A percentile compares a stretch with the other conserved stretches of the same genome.
Evolutionary conservation across 2,329 filamentous ascomycete genomes (phyloP).

Genomic region (Zymoseptoria pseudotritici): DNA sequence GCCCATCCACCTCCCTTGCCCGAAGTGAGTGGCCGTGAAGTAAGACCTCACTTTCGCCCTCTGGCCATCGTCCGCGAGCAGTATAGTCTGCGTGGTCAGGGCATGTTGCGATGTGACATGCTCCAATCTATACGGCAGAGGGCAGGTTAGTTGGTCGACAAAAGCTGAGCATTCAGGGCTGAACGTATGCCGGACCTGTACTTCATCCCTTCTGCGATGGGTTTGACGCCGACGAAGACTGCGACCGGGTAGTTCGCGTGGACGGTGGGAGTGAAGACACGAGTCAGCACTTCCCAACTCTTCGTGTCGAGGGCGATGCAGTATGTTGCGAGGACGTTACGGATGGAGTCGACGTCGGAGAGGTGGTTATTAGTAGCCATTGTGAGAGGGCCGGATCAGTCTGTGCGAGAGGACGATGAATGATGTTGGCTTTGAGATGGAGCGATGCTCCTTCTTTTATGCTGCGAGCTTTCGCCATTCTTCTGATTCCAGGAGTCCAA

Average conservation of each 20-base stretch:
- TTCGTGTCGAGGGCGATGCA: constrained; percentile 41
- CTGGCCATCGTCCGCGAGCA: constrained; percentile 26
- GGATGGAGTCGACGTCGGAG: constrained; percentile 33
- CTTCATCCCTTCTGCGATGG: constrained; percentile 27
- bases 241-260: constrained; percentile 35
- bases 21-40: constrained; percentile 38
- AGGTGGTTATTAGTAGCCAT: constrained; percentile 9
- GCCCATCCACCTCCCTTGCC: constrained; percentile 36
- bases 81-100: constrained; percentile 38
- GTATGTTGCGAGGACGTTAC: constrained; percentile 36
- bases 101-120: constrained; percentile 37
- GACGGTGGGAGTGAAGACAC: constrained; percentile 36
- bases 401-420: too few species aligned
- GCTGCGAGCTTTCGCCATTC: too few species aligned
- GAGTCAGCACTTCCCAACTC: constrained; percentile 30
- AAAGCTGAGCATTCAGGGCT: background rate
- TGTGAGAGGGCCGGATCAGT: too few species aligned
- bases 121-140: constrained; percentile 25
- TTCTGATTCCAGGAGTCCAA: too few species aligned
- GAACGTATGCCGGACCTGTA: constrained; percentile 7
- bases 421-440: too few species aligned
- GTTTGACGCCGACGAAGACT: constrained; percentile 29
- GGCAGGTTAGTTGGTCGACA: background rate
- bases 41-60: constrained; percentile 33
- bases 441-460: too few species aligned